Evolutionary conservation across 2,329 filamentous ascomycete genomes (phyloP).

Genomic region (Aphanoascus verrucosus): DNA sequence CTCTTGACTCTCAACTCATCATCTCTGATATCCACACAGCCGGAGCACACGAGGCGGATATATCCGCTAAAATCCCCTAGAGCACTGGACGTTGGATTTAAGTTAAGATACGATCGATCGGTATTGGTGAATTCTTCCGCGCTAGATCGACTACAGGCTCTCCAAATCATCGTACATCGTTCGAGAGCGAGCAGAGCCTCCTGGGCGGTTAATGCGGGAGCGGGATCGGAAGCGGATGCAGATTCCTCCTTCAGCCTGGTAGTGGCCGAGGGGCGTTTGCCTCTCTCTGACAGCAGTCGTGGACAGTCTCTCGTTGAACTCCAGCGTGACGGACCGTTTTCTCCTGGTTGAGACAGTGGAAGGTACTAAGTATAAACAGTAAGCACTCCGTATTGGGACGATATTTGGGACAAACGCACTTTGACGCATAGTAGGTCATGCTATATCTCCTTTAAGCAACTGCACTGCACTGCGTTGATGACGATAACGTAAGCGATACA

Average conservation of each 20-base stretch:
- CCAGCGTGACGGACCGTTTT: not conserved
- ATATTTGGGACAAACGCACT: not conserved
- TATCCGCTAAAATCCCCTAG: not conserved
- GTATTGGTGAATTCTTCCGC: not conserved
- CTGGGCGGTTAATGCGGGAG: not conserved
- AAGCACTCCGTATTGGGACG: not conserved
- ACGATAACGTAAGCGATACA: too few relatives aligned
- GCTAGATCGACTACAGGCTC: not conserved
- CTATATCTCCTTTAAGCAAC: too few relatives aligned
- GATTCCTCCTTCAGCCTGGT: too few relatives aligned
- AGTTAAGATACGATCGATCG: not conserved
- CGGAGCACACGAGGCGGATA: not conserved
- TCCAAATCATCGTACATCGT: slow-evolving; percentile 3
- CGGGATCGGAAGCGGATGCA: too few relatives aligned
- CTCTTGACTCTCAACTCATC: too few relatives aligned
- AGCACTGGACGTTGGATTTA: not conserved
- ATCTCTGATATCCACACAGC: too few relatives aligned
- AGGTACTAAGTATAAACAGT: too few relatives aligned
- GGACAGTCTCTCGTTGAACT: not conserved
- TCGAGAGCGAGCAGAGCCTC: not conserved
- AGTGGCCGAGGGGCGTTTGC: not conserved
- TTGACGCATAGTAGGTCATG: too few relatives aligned
- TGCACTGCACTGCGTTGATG: too few relatives aligned
- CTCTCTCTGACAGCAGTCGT: not conserved
- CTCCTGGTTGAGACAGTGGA: too few relatives aligned